Conservation (phyloP, 768 basidiomycete species). For the Candolleomyces aberdarensis region DNA sequence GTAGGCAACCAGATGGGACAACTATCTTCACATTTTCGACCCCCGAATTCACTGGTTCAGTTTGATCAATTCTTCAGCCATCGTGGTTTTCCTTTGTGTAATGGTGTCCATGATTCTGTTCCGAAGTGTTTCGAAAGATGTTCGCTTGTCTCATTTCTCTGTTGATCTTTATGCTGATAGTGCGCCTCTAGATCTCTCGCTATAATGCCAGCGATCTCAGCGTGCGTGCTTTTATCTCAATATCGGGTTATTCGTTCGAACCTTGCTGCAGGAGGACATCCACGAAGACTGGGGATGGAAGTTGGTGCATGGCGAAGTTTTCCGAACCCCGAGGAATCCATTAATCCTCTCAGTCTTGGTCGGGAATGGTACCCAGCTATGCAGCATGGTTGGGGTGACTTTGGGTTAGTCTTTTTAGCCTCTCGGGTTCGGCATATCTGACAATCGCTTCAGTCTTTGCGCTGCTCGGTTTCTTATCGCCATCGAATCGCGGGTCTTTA, state of each 20-base stretch:
- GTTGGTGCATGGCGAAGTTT: conserved; percentile 94
- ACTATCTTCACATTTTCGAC: conserved; percentile 91
- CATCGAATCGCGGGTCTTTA: conserved; percentile 91
- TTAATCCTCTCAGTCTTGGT: conserved; percentile 80
- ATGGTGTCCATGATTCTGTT: conserved; percentile 93
- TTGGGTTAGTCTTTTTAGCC: conserved; percentile 48
- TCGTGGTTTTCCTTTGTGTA: conserved; percentile 85
- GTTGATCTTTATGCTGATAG: conserved; percentile 12
- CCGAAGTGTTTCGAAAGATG: conserved; percentile 86
- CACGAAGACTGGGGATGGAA: conserved; percentile 99
- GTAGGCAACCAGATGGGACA: conserved; percentile 95
- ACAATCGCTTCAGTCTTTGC: conserved; percentile 68
- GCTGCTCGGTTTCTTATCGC: conserved; percentile 88
- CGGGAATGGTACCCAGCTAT: conserved; percentile 88
- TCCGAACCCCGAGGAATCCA: conserved; percentile 76
- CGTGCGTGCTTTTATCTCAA: conserved; percentile 37
- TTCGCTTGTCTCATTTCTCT: conserved; percentile 30
- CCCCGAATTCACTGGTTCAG: conserved; percentile 97
- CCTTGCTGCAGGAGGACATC: conserved; percentile 70
- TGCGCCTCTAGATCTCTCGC: conserved; percentile 65
- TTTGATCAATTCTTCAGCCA: conserved; percentile 87
- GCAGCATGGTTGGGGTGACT: conserved; percentile 84
- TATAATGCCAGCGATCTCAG: conserved; percentile 94
- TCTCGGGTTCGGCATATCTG: not conserved
- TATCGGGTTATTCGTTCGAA: not conserved